phyloP scores from a whole-genome alignment of 2,329 filamentous ascomycete genomes.

The Aspergillus eucalypticola region DNA sequence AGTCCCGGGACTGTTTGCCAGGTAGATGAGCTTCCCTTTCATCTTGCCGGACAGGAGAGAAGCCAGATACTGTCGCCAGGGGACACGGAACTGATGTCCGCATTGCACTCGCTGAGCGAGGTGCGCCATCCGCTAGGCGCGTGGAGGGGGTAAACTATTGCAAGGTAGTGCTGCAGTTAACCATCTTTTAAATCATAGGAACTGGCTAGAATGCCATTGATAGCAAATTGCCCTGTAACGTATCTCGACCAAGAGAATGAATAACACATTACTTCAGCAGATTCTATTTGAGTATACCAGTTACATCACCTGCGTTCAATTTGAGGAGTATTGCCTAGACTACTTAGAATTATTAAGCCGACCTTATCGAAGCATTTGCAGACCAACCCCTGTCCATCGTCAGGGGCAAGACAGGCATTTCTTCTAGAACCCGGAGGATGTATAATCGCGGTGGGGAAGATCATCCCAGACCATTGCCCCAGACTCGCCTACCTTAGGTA shows the following conservation, averaged over 20 bases:
- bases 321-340: too few species aligned
- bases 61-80: not conserved
- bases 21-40: constrained; percentile 5
- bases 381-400: not conserved
- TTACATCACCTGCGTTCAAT: too few species aligned
- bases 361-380: not conserved
- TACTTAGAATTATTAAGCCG: too few species aligned
- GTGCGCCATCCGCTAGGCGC: not conserved
- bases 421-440: constrained; percentile 9
- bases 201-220: not conserved
- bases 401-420: not conserved
- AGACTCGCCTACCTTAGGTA: constrained; percentile 5
- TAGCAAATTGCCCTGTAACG: not conserved
- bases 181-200: not conserved
- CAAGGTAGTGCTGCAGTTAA: not conserved
- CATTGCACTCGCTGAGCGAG: not conserved
- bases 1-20: constrained; percentile 1
- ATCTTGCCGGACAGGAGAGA: not conserved
- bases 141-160: not conserved
- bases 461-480: not conserved
- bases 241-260: too few species aligned
- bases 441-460: constrained; percentile 8
- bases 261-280: too few species aligned
- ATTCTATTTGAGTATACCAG: too few species aligned
- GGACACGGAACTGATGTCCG: not conserved